phyloP scores from a whole-genome alignment of 2,329 filamentous ascomycete species.

The Mycosphaerelloides madeirae region DNA sequence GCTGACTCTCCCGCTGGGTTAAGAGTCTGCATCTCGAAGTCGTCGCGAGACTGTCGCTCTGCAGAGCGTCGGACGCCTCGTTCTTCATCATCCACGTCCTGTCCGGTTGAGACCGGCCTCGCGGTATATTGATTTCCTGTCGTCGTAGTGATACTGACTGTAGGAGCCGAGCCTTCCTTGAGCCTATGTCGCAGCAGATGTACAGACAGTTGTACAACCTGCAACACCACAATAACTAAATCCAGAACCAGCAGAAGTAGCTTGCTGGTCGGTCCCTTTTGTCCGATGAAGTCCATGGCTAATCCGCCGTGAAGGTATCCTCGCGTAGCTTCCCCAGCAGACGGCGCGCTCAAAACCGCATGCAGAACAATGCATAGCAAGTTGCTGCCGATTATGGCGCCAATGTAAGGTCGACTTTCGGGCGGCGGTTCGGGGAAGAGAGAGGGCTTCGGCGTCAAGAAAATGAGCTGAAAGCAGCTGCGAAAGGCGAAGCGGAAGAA shows the following conservation, averaged over 20 bases:
- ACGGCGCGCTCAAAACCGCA: conserved; percentile 36
- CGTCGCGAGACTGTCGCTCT: conserved; percentile 34
- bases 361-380: conserved; percentile 54
- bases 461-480: conserved; percentile 52
- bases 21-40: conserved; percentile 39
- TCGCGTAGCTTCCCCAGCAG: conserved; percentile 45
- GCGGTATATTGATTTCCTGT: conserved; percentile 5
- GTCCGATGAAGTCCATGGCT: conserved; percentile 61
- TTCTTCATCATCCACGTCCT: conserved; percentile 58
- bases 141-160: conserved; percentile 10
- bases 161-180: conserved; percentile 33
- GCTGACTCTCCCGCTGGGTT: conserved; percentile 20
- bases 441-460: conserved; percentile 56
- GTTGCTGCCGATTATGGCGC: conserved; percentile 52
- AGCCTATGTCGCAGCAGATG: conserved; percentile 49
- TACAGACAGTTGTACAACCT: conserved; percentile 54
- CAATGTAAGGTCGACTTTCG: conserved; percentile 48
- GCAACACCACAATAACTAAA: conserved; percentile 49
- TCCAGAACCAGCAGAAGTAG: conserved; percentile 51
- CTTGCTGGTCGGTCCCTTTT: conserved; percentile 53
- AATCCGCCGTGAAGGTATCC: conserved; percentile 59
- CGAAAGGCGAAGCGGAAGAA: conserved; percentile 52
- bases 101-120: conserved; percentile 25
- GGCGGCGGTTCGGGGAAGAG: conserved; percentile 47
- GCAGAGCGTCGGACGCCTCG: conserved; percentile 46